Evolutionary conservation across 2,329 filamentous ascomycete species (phyloP).

Genomic region (Ascochyta koolunga): DNA sequence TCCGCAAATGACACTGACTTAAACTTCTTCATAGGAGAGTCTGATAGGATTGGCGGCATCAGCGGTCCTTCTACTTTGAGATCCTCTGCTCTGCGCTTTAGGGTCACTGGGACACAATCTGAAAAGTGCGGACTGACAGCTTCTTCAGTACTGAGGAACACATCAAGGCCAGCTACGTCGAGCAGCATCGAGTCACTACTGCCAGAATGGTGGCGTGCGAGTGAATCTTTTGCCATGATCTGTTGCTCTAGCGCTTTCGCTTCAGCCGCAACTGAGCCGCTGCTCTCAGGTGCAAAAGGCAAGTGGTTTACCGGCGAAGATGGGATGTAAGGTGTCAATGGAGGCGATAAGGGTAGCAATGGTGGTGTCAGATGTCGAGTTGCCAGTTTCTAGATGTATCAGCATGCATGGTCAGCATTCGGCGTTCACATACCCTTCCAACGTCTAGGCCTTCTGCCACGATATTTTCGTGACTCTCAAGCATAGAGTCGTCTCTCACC

Average conservation of each 20-base stretch:
- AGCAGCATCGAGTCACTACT: constrained; percentile 42
- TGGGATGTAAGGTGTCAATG: constrained; percentile 46
- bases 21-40: constrained; percentile 47
- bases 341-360: constrained; percentile 53
- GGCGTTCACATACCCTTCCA: constrained; percentile 31
- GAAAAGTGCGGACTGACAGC: constrained; percentile 28
- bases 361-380: constrained; percentile 51
- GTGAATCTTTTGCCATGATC: constrained; percentile 42
- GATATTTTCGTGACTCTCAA: constrained; percentile 28
- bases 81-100: constrained; percentile 45
- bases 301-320: constrained; percentile 48
- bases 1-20: constrained; percentile 51
- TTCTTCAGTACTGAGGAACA: constrained; percentile 3
- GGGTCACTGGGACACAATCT: constrained; percentile 20
- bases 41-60: constrained; percentile 48
- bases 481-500: constrained; percentile 29
- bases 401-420: neutral
- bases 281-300: constrained; percentile 46
- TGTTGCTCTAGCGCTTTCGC: constrained; percentile 39
- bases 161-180: constrained; percentile 28
- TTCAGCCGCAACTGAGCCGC: constrained; percentile 44
- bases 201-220: constrained; percentile 41
- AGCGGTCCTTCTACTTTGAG: constrained; percentile 56
- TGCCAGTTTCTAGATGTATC: neutral
- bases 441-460: constrained; percentile 20